Evolutionary conservation across 257 asterid species (phyloP), one percentile per base, ranked within the genome.

Genomic region (Euphrasia confusa): DNA sequence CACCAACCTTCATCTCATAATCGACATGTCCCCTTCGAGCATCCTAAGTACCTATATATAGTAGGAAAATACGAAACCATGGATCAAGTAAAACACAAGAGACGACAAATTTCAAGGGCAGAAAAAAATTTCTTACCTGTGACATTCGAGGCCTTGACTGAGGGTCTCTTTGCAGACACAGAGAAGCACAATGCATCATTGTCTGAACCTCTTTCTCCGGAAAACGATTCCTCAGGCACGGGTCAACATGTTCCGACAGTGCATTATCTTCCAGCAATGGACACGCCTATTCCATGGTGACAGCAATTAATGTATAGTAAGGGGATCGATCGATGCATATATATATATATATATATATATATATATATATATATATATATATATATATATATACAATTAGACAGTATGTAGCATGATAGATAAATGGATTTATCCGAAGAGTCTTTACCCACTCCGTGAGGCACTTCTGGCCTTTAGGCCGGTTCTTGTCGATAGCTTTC

Each of bases 391-490:
- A n/a, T n/a, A n/a, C n/a, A n/a, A n/a, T n/a, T 35, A 7, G 40
- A 35, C 10, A 35, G 10, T n/a, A n/a, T n/a, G n/a, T 35, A 35
- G 40, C 40, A 35, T 7, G n/a, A 21, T 21, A 21, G 10, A 44
- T 5, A 66, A 57, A 21, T 42, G 53, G 27, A 33, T 21, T 47
- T 60, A 14, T 3, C 5, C 10, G 10, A 18, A 13, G 42, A 13
- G 42, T 28, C 6, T 57, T n/a, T 47, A 88, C 98, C 98, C 95
- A 91, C 58, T 84, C 94, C 5, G 80, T 71, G 57, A 91, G 94
- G 81, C 77, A 88, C 61, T 88, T 92, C 72, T 91, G 83, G 67
- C 94, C 98, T 77, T 78, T 88, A 48, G 95, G 94, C 10, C 84
- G 85, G 60, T 70, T 72, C 64, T 84, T 75, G 63, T 86, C 95